A percentile compares a stretch with the other conserved stretches of the same genome.
Conservation (phyloP, 345 rosid species). For the Eutrema yunnanense region DNA sequence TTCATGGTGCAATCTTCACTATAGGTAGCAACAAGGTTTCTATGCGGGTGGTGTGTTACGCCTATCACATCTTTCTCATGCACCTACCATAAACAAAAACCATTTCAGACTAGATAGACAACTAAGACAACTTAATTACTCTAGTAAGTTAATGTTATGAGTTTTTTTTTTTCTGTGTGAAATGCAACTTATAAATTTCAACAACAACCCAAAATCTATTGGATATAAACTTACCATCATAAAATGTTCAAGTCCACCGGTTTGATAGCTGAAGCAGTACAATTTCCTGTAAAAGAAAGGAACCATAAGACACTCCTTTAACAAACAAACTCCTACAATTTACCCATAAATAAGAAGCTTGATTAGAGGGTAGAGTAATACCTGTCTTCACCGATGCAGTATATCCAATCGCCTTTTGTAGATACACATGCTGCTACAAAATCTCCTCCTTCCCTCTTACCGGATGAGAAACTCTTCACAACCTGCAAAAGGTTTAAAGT, state of each 20-base stretch:
- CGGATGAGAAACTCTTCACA: conserved; percentile 96
- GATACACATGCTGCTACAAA: conserved; percentile 88
- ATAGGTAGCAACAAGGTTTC: conserved; percentile 71
- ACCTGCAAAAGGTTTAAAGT: conserved; percentile 43
- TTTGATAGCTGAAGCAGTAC: conserved; percentile 92
- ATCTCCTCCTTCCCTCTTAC: conserved; percentile 98
- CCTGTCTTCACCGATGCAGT: conserved; percentile 95
- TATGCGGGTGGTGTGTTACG: conserved; percentile 43
- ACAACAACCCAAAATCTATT: background rate
- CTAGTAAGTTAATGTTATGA: background rate
- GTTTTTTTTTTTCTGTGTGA: background rate
- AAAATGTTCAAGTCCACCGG: conserved; percentile 94
- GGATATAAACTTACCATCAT: conserved; percentile 59
- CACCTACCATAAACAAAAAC: conserved; percentile 42
- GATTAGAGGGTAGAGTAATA: conserved; percentile 5
- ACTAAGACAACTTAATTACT: background rate
- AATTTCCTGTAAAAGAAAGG: conserved; percentile 48
- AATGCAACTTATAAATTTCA: background rate
- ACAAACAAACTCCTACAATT: background rate
- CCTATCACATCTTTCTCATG: conserved; percentile 92
- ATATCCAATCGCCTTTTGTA: conserved; percentile 97
- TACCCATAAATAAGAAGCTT: background rate
- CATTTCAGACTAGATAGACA: background rate
- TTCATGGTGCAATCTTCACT: conserved; percentile 60
- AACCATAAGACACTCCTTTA: background rate